Evolutionary conservation across 2,329 filamentous ascomycete species (phyloP), one percentile per base, ranked within the genome.

Genomic region (Phaeosphaeria sp.): DNA sequence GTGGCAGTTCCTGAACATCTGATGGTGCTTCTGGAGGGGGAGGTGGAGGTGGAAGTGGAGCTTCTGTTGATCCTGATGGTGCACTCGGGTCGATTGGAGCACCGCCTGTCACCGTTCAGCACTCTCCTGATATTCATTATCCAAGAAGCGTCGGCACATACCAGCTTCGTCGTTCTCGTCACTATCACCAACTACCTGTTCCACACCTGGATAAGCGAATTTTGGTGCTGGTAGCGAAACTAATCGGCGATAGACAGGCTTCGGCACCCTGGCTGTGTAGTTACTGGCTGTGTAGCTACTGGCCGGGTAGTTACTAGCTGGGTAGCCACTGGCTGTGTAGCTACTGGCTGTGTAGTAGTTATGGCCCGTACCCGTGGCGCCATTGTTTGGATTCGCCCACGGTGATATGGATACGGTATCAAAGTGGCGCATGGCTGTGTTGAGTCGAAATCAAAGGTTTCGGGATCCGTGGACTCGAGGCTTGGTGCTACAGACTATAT

Each of bases 401-500:
- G 68, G 71, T 59, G 74, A 73, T 46, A 67, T 65, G 23, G 72
- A 74, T n/a, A 77, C 66, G 48, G 65, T 64, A 21, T 66, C 52
- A 54, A 74, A 74, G 49, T 64, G 59, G 43, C 68, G 68, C 72
- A 76, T 75, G 58, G 66, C 71, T 63, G 59, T 54, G 69, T 58
- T 64, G 58, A 55, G 49, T 56, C 42, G 55, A 52, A 66, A 55
- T 60, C 57, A 56, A 55, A 56, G 59, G 58, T 44, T 56, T 62
- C 52, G 52, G 58, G 55, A 53, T 63, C 54, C 65, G 66, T 62
- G 64, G 56, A 59, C 63, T 64, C 52, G 63, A 68, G 55, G 63
- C 67, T 56, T 62, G 60, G 68, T 73, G 64, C 65, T 73, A 75
- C 68, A 64, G 63, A 67, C 65, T 72, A 70, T 69, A 65, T 64